A percentile compares a stretch with the other conserved stretches of the same genome.
Conservation (phyloP, 208 protist species). For the Naegleria fowleri region DNA sequence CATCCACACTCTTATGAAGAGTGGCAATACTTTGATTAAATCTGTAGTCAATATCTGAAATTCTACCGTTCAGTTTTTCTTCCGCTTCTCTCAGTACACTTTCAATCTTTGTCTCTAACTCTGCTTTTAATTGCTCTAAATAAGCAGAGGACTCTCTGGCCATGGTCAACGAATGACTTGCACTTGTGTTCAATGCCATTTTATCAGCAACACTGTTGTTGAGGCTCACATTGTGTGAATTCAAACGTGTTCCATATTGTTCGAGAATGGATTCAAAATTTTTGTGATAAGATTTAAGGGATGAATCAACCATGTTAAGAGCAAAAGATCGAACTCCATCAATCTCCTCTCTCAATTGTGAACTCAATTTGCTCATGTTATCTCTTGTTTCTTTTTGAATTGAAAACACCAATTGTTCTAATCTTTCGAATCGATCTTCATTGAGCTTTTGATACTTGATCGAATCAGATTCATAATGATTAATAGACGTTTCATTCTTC, state of each 20-base stretch:
- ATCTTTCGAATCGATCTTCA: neutral
- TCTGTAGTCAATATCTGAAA: neutral
- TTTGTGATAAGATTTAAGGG: neutral
- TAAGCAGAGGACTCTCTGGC: neutral
- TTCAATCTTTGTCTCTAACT: neutral
- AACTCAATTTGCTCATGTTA: neutral
- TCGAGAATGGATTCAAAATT: neutral
- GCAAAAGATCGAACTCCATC: neutral
- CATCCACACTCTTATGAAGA: neutral
- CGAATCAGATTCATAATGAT: too few relatives aligned
- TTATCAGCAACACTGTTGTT: too few relatives aligned
- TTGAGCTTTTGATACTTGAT: neutral
- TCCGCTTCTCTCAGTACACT: neutral
- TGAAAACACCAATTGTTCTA: neutral
- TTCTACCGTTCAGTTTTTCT: neutral
- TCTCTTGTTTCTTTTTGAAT: neutral
- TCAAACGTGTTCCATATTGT: neutral
- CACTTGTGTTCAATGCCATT: neutral
- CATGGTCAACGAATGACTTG: neutral
- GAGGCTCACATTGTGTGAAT: neutral
- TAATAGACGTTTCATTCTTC: neutral
- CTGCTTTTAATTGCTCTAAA: neutral
- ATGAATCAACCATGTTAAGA: neutral
- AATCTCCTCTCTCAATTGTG: neutral
- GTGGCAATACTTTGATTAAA: neutral